Conservation (phyloP, 2,329 filamentous ascomycete species). For the Alternaria sp. region DNA sequence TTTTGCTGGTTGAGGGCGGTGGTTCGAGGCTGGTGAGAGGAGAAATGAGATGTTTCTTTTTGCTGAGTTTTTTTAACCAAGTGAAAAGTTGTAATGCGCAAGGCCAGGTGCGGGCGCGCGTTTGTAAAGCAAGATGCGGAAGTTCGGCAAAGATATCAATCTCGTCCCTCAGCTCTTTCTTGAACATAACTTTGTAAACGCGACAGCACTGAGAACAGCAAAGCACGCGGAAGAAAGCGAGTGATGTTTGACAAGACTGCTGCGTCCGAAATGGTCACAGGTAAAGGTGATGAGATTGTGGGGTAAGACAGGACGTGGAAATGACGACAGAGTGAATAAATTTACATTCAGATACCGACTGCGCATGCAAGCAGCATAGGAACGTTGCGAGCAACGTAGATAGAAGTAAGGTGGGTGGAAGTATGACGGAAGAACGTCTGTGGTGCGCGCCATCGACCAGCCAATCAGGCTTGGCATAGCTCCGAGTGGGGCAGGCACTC, state of each 20-base stretch:
- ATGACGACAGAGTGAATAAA: no score
- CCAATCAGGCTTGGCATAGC: not conserved
- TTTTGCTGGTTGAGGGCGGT: not conserved
- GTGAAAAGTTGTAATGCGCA: not conserved
- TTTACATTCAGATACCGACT: no score
- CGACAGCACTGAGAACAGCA: fast-evolving
- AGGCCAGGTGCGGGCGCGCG: not conserved
- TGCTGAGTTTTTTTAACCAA: not conserved
- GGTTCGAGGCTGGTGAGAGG: not conserved
- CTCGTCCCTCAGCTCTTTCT: not conserved
- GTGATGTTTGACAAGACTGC: not conserved
- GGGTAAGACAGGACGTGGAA: not conserved
- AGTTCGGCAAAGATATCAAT: fast-evolving
- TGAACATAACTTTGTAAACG: fast-evolving
- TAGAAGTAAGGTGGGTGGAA: not conserved
- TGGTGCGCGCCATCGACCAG: not conserved
- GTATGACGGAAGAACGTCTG: not conserved
- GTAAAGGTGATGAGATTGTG: fast-evolving
- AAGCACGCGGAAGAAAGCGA: not conserved
- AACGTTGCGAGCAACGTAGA: not conserved
- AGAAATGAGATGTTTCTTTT: not conserved
- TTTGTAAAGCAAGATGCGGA: not conserved
- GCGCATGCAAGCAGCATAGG: not conserved
- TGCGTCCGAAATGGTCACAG: not conserved
- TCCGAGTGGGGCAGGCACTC: not conserved